Percentiles rank a stretch among this genome's conserved stretches.
These are phyloP conservation scores for Tilletia horrida DNA, from an alignment of 1,284 basidiomycete species.

Conservation along the genomic window DNA sequence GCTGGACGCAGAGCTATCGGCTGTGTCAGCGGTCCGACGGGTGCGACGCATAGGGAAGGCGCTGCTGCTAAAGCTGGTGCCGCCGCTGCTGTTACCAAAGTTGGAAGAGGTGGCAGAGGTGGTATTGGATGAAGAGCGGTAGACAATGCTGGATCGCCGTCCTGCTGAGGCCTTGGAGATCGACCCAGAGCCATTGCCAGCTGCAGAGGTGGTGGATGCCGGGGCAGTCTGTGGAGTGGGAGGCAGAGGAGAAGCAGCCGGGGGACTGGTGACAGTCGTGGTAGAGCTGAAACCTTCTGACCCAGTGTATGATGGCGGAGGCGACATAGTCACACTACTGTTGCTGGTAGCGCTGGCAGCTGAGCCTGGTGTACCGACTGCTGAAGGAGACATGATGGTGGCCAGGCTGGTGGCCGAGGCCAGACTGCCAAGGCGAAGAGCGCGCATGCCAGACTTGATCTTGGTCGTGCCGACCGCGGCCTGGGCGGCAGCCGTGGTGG, in stretches of 20 bases:
- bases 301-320: too few species aligned
- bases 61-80: too few species aligned
- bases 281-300: too few species aligned
- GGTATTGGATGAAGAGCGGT: constrained; percentile 15
- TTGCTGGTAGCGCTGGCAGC: too few species aligned
- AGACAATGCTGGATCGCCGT: constrained; percentile 13
- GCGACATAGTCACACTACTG: too few species aligned
- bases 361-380: background rate
- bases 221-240: constrained; percentile 18
- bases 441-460: constrained; percentile 40
- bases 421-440: constrained; percentile 40
- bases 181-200: background rate
- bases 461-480: constrained; percentile 24
- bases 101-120: constrained; percentile 10
- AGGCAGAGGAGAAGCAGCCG: too few species aligned
- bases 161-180: background rate
- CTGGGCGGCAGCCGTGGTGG: constrained; percentile 17
- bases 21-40: background rate
- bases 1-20: constrained; percentile 2
- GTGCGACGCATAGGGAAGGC: background rate
- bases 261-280: too few species aligned
- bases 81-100: background rate
- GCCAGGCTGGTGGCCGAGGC: constrained; percentile 19
- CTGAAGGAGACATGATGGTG: constrained; percentile 16
- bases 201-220: constrained; percentile 42